Base-by-base conservation (phyloP, 2,329 filamentous ascomycete genomes). In the Fusarium xyrophilum region DNA sequence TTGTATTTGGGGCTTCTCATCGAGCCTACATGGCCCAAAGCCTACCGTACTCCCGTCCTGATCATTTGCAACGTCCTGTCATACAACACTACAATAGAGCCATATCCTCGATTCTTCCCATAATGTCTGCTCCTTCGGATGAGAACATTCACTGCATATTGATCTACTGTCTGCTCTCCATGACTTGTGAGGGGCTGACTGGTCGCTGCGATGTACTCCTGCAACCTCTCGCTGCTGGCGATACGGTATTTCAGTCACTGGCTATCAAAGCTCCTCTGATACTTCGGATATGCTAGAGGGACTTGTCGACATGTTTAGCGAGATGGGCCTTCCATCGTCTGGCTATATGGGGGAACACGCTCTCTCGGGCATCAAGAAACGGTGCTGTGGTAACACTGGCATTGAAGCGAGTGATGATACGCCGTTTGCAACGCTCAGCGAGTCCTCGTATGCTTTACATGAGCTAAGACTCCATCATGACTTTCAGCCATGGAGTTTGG, bases 11-110 rank as follows among this genome's bases (percentile, higher is more conserved):
- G 5, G 60, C 60, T 7, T 63, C 60, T 3, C 60, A 63, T 25
- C 23, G 60, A 10, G 59, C 51, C 14, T 63, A 43, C 23, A 63
- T 63, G 42, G 38, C 58, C 1, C 36, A 57, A 7, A 50, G 32
- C 0, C 42, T 44, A 6, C 42, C 58, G 4, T 63, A 63, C 21
- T 46, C 36, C 1, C 36, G 32, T 1, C 58, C 58, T 5, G 35
- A 56, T 14, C 13, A 43, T 8, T 6, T 63, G 0, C 59, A 63
- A 3, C 32, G 42, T 3, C 59, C 51, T 7, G 50, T 63, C 14
- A 63, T 63, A 10, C 60, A 63, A 1, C 60, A 63, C 5, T 63
- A 63, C 6, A 63, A 63, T 32, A 63, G 17, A 44, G 60, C 60
- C 10, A 63, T 63, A 36, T 43, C 58, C 0, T 63, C 58, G 0